phyloP scores from a whole-genome alignment of 768 basidiomycete genomes.

The Lactarius trivialis region DNA sequence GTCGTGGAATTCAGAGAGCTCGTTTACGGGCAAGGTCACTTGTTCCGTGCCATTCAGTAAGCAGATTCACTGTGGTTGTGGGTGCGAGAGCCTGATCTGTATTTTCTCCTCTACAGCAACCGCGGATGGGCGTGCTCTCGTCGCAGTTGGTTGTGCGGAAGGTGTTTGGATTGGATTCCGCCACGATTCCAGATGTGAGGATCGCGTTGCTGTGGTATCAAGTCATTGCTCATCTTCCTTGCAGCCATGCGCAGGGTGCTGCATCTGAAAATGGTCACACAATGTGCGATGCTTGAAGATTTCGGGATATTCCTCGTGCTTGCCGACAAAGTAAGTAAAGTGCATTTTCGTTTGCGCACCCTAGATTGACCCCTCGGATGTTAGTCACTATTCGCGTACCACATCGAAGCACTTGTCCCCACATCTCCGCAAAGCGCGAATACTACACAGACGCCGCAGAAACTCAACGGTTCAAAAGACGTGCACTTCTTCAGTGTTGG shows the following conservation, averaged over 20 bases:
- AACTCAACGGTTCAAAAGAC: constrained; percentile 84
- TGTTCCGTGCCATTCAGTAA: constrained; percentile 91
- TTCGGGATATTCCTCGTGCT: constrained; percentile 95
- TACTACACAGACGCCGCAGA: constrained; percentile 77
- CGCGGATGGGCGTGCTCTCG: constrained; percentile 74
- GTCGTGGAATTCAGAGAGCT: constrained; percentile 61
- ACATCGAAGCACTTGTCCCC: constrained; percentile 94
- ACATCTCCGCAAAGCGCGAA: constrained; percentile 65
- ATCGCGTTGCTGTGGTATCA: background rate
- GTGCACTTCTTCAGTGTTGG: constrained; percentile 97
- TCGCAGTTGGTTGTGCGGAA: constrained; percentile 91
- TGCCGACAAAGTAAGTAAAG: constrained; percentile 69
- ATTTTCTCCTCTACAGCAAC: constrained; percentile 45
- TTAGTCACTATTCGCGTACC: constrained; percentile 85
- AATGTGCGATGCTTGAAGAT: constrained; percentile 93
- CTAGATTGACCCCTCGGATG: background rate
- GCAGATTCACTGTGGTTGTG: constrained; percentile 17
- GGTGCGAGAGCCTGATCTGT: background rate
- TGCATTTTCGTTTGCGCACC: background rate
- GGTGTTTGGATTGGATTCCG: constrained; percentile 95
- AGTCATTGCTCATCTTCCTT: constrained; percentile 1
- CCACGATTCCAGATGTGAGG: constrained; percentile 77
- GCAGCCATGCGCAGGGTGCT: constrained; percentile 88
- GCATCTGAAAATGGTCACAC: constrained; percentile 89
- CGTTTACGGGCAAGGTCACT: constrained; percentile 80